Evolutionary conservation across 805 yeast species (phyloP), one percentile per base, ranked within the genome.

Genomic region (Kockiozyma suomiensis): DNA sequence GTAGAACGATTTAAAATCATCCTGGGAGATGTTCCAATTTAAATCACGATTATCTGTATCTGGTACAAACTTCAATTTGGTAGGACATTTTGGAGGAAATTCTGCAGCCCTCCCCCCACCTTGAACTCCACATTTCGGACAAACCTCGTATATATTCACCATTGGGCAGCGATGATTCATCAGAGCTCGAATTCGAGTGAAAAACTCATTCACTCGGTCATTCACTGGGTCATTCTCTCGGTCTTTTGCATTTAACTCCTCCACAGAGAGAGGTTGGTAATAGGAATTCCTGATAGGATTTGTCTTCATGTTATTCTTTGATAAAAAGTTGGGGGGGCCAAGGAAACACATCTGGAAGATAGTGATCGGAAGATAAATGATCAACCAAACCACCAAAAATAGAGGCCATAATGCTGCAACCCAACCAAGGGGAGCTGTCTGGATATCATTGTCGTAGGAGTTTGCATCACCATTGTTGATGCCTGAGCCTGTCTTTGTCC

Each of bases 361-460:
- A 15, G 54, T 13, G 12, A 43, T 52, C 13, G 38, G 3, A n/a
- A 19, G 43, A 17, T 42, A 42, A 4, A 33, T 32, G 23, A 52
- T 7, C n/a, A 43, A 8, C 42, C 43, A 52, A 25, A 32, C 13
- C 6, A 52, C 45, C 32, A 43, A 21, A 25, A 43, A 43, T 2
- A 43, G 7, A 13, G 56, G 56, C 56, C 56, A 52, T 4, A 52
- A 28, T 13, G 43, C 42, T 3, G 56, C 56, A 12, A 45, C 40
- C 43, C 50, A 32, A 4, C 26, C 38, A 5, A 52, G 30, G 6
- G 50, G 56, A 1, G 48, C 56, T 7, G 17, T 37, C 8, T 26
- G 43, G 10, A 30, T 41, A 10, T 50, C 25, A 21, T 12, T 5
- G 2, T 41, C 19, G 35, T 35, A 25, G 5, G 50, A 15, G 19